Conservation (phyloP, 148 eudicot genomes). For the Rhododendron griersonianum region DNA sequence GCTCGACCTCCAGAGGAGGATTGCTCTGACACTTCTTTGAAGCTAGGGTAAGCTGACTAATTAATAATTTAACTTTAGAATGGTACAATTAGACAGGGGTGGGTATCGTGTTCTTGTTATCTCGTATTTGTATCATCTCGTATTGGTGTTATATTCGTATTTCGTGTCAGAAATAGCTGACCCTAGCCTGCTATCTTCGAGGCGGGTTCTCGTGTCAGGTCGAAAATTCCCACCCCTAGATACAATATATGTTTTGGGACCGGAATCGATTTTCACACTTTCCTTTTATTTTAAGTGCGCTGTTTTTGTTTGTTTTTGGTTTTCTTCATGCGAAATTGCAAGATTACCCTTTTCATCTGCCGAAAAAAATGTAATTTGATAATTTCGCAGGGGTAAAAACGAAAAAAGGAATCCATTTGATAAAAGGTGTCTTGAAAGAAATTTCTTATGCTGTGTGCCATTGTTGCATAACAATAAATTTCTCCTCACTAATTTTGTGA, state of each 20-base stretch:
- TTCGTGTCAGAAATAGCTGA: too few species aligned
- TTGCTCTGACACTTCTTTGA: slow-evolving; percentile 49
- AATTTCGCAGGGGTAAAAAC: neutral
- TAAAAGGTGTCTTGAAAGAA: neutral
- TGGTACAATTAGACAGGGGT: too few species aligned
- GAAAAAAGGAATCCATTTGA: neutral
- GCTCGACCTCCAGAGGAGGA: slow-evolving; percentile 50
- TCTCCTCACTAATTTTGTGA: too few species aligned
- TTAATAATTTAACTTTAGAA: neutral
- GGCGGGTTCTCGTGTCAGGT: too few species aligned
- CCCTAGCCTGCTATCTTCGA: too few species aligned
- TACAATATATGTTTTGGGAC: neutral
- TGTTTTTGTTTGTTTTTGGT: neutral
- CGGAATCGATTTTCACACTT: neutral
- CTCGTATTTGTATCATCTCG: too few species aligned
- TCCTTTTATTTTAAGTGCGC: neutral
- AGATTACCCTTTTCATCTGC: neutral
- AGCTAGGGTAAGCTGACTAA: slow-evolving; percentile 36
- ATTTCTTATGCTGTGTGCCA: neutral
- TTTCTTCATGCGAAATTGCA: neutral
- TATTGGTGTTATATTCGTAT: too few species aligned
- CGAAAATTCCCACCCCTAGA: too few species aligned
- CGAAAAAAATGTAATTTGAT: too few species aligned
- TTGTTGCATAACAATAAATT: too few species aligned
- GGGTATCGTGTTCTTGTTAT: too few species aligned